Percentiles rank a stretch among this genome's conserved stretches.
These are phyloP conservation scores for Parasitella parasitica DNA, from an alignment of 371 early-diverging fungal genomes.

Conservation along the genomic window DNA sequence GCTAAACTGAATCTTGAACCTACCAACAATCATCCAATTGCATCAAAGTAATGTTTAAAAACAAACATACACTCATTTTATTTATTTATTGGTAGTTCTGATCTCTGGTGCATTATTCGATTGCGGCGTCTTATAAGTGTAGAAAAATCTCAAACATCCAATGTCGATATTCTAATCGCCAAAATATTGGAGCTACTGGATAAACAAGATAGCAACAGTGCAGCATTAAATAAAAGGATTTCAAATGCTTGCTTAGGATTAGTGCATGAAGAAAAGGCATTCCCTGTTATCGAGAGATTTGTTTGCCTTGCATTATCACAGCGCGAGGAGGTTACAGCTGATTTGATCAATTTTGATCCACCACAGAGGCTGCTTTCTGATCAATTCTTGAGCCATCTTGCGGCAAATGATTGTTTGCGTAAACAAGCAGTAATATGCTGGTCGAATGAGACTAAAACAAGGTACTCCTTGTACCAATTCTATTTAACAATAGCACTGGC, in stretches of 20 bases:
- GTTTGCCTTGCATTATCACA: neutral
- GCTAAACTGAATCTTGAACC: conserved; percentile 7
- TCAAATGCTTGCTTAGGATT: neutral
- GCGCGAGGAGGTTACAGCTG: neutral
- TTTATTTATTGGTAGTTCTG: neutral
- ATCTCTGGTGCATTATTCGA: conserved; percentile 17
- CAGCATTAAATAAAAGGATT: neutral
- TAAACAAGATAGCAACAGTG: neutral
- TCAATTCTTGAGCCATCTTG: neutral
- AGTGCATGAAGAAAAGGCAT: neutral
- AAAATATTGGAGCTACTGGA: neutral
- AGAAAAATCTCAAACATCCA: neutral
- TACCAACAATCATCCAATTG: neutral
- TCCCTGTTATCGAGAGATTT: conserved; percentile 8
- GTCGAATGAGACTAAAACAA: conserved; percentile 5
- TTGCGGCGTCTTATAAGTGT: conserved; percentile 5
- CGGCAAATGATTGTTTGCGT: neutral
- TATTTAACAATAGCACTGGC: neutral
- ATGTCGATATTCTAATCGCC: neutral
- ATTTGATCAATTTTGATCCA: neutral
- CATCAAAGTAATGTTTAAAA: neutral
- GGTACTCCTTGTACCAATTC: neutral
- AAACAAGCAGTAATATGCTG: neutral
- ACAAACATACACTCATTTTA: neutral
- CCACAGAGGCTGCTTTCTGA: neutral